Evolutionary conservation across 2,329 filamentous ascomycete species (phyloP).

Genomic region (Penicillium sp.): DNA sequence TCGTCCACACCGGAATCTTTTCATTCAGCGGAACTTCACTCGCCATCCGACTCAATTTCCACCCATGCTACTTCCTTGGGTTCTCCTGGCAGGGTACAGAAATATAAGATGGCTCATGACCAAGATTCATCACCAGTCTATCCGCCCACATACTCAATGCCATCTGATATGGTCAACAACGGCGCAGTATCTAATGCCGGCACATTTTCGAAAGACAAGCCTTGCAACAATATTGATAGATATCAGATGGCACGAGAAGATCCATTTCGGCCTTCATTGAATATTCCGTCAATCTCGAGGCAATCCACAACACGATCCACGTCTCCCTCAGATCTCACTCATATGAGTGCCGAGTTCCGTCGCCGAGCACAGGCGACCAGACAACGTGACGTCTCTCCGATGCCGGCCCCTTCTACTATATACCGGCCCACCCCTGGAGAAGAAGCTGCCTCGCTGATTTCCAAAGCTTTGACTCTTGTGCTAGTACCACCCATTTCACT

Average conservation of each 20-base stretch:
- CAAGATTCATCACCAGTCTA: neutral
- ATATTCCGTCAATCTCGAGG: slow-evolving; percentile 1
- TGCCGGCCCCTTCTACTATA: slow-evolving; percentile 68
- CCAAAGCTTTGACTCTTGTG: slow-evolving; percentile 74
- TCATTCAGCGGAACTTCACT: slow-evolving; percentile 36
- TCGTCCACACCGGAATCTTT: slow-evolving; percentile 46
- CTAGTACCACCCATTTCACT: slow-evolving; percentile 79
- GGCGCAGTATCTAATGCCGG: neutral
- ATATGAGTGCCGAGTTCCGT: slow-evolving; percentile 42
- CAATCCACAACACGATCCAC: slow-evolving; percentile 30
- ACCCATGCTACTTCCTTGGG: slow-evolving; percentile 25
- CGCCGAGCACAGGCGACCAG: slow-evolving; percentile 58
- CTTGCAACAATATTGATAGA: neutral
- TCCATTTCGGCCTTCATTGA: slow-evolving; percentile 1
- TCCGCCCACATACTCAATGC: neutral
- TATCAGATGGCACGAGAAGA: slow-evolving; percentile 3
- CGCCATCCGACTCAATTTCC: slow-evolving; percentile 20
- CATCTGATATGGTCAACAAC: neutral
- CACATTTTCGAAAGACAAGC: neutral
- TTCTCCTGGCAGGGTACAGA: neutral
- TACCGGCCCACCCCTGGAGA: slow-evolving; percentile 53
- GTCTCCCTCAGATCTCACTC: slow-evolving; percentile 24
- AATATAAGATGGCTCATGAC: neutral
- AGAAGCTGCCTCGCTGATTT: slow-evolving; percentile 66
- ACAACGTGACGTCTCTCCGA: slow-evolving; percentile 62